Base-by-base conservation (phyloP, 805 yeast genomes). In the Alloascoidea hylecoeti region DNA sequence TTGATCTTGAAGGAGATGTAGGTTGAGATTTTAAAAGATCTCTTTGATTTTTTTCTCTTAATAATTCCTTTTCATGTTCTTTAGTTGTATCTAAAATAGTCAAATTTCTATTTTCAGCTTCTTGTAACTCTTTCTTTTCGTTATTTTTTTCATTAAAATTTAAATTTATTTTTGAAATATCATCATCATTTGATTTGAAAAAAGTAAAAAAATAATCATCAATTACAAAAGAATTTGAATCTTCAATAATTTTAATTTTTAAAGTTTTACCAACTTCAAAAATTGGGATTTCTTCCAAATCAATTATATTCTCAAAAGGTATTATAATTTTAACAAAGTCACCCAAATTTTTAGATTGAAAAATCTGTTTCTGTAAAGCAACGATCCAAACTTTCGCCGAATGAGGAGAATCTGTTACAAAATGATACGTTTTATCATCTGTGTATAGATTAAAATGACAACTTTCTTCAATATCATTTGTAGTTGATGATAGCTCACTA, bases 381-480 rank as follows among this genome's bases (percentile, higher is more conserved):
- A 77, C 75, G 35, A 72, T 77, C 97, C 97, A 89, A 14, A 77
- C 70, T 41, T 81, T 66, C 0, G 96, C 96, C 4, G 78, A 60
- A 43, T 66, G 74, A 13, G 70, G 57, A 16, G 79, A 75, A 49
- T 88, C 96, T 2, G 94, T 81, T 43, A 70, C 68, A 46, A 88
- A 80, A 33, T 67, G 64, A 53, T 77, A 77, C 0, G 71, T 65
- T 44, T 72, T 69, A 18, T 66, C 62, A 33, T 67, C 73, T 2
- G 85, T 75, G 2, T 66, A 54, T 16, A 89, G 57, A 34, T 67
- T 64, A 48, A 88, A 72, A 23, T n/a, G n/a, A n/a, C 9, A 9
- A 23, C 30, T n/a, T 9, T n/a, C 30, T 23, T 23, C n/a, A 9
- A 23, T 9, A n/a, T 23, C 30, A 23, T 23, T 23, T 9, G 9